phyloP scores from a whole-genome alignment of 495 filamentous ascomycete species.

The Penicillium crystallinum region DNA sequence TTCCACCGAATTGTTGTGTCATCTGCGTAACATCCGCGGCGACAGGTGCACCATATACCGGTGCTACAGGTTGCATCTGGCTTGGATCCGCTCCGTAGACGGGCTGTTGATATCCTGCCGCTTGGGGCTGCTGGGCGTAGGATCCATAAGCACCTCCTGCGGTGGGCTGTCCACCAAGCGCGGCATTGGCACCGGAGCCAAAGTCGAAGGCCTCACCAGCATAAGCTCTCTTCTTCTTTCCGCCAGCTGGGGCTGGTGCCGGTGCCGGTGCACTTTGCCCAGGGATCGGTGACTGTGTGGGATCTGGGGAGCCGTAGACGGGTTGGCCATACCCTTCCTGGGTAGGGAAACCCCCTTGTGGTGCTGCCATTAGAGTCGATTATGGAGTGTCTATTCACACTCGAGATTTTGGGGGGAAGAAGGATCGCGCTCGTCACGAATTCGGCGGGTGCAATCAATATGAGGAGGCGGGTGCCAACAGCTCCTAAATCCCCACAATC shows the following conservation, averaged over 20 bases:
- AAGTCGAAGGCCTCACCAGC: conserved; percentile 93
- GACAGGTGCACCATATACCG: conserved; percentile 55
- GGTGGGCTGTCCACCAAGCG: conserved; percentile 51
- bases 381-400: conserved; percentile 9
- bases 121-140: conserved; percentile 51
- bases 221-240: conserved; percentile 86
- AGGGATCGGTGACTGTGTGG: conserved; percentile 27
- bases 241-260: conserved; percentile 39
- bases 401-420: conserved; percentile 2
- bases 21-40: conserved; percentile 62
- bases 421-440: conserved; percentile 2
- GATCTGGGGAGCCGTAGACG: conserved; percentile 39
- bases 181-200: conserved; percentile 82
- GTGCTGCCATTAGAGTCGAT: conserved; percentile 44
- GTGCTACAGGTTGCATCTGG: conserved; percentile 52
- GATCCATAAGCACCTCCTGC: conserved; percentile 52
- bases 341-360: conserved; percentile 61
- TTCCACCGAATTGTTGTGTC: conserved; percentile 77
- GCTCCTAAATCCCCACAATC: conserved; percentile 30
- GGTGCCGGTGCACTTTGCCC: conserved; percentile 25
- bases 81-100: conserved; percentile 46
- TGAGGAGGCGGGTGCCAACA: conserved; percentile 22
- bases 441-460: conserved; percentile 14
- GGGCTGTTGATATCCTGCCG: conserved; percentile 50
- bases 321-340: conserved; percentile 50